These are phyloP conservation scores for Colletotrichum sp. DNA, from an alignment of 2,329 filamentous ascomycete genomes.

Conservation along the genomic window DNA sequence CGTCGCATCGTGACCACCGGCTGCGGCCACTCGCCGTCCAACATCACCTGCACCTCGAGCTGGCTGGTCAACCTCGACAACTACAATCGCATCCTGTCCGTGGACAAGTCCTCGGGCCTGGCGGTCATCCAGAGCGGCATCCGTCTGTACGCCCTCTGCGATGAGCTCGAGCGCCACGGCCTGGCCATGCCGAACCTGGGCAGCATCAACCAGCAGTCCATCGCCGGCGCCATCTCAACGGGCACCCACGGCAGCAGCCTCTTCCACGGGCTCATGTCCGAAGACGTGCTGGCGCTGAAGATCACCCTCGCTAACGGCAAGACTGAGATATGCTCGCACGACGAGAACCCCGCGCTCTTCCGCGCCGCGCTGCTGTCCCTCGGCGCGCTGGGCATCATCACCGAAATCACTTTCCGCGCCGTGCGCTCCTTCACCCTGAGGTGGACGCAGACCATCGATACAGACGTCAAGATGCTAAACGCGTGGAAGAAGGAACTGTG, in stretches of 20 bases:
- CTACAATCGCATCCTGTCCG: slow-evolving; percentile 73
- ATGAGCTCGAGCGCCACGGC: slow-evolving; percentile 74
- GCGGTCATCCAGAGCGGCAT: slow-evolving; percentile 90
- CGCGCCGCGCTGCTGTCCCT: slow-evolving; percentile 86
- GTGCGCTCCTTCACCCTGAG: slow-evolving; percentile 82
- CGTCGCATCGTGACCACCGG: slow-evolving; percentile 86
- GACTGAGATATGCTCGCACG: slow-evolving; percentile 72
- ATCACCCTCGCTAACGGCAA: slow-evolving; percentile 84
- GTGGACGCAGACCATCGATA: slow-evolving; percentile 82
- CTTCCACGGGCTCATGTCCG: slow-evolving; percentile 81
- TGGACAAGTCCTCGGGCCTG: slow-evolving; percentile 69
- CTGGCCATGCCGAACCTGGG: slow-evolving; percentile 91
- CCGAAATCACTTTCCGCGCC: slow-evolving; percentile 85
- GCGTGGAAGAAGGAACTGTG: slow-evolving; percentile 79
- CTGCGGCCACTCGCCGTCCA: slow-evolving; percentile 89
- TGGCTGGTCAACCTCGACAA: slow-evolving; percentile 96
- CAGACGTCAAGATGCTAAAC: slow-evolving; percentile 70
- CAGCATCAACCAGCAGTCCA: slow-evolving; percentile 93
- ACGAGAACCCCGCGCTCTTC: slow-evolving; percentile 79
- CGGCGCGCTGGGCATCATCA: slow-evolving; percentile 89
- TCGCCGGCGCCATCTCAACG: slow-evolving; percentile 90
- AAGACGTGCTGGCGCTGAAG: slow-evolving; percentile 75
- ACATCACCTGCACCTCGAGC: slow-evolving; percentile 89
- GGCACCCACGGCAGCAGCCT: slow-evolving; percentile 92
- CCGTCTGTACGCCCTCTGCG: slow-evolving; percentile 75